Conservation (phyloP, 2,329 filamentous ascomycete species). For the Epichloe uncinata region DNA sequence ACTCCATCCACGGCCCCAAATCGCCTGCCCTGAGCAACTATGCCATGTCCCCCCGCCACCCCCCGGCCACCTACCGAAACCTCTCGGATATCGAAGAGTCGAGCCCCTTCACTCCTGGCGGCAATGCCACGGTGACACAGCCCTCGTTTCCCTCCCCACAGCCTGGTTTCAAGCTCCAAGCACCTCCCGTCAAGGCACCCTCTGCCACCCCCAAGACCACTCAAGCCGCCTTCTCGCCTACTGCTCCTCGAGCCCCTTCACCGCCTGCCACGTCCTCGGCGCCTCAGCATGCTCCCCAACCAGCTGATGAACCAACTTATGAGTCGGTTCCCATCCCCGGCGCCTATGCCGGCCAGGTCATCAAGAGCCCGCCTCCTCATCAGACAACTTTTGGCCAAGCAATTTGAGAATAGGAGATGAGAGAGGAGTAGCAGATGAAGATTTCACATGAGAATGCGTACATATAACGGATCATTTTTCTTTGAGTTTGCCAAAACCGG, state of each 20-base stretch:
- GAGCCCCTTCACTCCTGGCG: conserved; percentile 39
- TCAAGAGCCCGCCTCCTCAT: conserved; percentile 36
- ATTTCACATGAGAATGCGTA: not conserved
- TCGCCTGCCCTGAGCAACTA: conserved; percentile 32
- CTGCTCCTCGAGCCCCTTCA: conserved; percentile 13
- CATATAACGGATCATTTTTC: not conserved
- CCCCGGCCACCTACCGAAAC: conserved; percentile 41
- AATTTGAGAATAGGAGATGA: conserved; percentile 6
- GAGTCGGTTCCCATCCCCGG: conserved; percentile 80
- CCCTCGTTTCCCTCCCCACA: conserved; percentile 43
- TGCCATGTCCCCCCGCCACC: conserved; percentile 48
- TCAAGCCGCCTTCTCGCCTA: conserved; percentile 48
- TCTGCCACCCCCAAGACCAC: conserved; percentile 59
- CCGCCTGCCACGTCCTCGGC: conserved; percentile 9
- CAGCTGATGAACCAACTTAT: conserved; percentile 73
- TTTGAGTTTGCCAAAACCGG: no score
- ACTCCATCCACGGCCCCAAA: conserved; percentile 15
- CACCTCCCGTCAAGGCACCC: conserved; percentile 68
- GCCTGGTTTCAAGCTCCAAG: conserved; percentile 71
- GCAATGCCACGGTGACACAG: conserved; percentile 45
- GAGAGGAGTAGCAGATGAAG: not conserved
- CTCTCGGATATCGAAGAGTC: conserved; percentile 29
- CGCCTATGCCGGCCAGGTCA: conserved; percentile 51
- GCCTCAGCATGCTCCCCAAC: conserved; percentile 46
- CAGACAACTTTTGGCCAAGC: conserved; percentile 30